Base-by-base conservation (phyloP, 2,329 filamentous ascomycete species). In the Neofusicoccum cordaticola region DNA sequence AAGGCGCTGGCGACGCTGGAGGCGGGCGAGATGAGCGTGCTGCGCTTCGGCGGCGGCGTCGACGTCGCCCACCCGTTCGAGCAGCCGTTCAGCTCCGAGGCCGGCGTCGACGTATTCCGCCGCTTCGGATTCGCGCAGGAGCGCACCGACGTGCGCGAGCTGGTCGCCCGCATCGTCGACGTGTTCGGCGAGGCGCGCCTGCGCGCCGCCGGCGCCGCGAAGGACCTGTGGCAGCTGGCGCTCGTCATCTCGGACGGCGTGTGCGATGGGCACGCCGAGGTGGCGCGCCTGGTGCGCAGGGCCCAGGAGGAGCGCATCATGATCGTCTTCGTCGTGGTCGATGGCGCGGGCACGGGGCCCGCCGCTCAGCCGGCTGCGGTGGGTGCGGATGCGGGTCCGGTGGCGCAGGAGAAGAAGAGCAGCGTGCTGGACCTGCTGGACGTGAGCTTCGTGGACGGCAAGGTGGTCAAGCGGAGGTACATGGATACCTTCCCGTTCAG, bases 271-370 rank as follows among this genome's bases (percentile, higher is more conserved):
- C 94, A 98, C 75, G 91, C 93, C 17, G 84, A 86, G 4, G 93
- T 99, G 69, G 86, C 91, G 15, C 84, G 92, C 4, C 84, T 98
- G 22, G 87, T 99, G 11, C 85, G 95, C 9, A 90, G 94, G 77
- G 94, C 95, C 0, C 88, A 93, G 72, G 93, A 97, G 77, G 92
- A 97, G 79, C 85, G 93, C 15, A 96, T 99, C 74, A 97, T 99
- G 92, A 88, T 98, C 68, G 94, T 99, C 5, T 99, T 99, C 76
- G 92, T 99, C 71, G 90, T 99, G 72, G 92, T 99, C 73, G 95
- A 99, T 80, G 83, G 86, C 50, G 74, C 74, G 3, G 67, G 37
- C 22, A 22, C 22, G 22, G 22, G 22, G 22, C 2, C 3, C 22
- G 22, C 22, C 22, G 22, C 22, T 22, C 22, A 22, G 22, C 22